These are phyloP conservation scores for Myxozyma neglecta DNA, from an alignment of 805 yeast species.

Conservation along the genomic window DNA sequence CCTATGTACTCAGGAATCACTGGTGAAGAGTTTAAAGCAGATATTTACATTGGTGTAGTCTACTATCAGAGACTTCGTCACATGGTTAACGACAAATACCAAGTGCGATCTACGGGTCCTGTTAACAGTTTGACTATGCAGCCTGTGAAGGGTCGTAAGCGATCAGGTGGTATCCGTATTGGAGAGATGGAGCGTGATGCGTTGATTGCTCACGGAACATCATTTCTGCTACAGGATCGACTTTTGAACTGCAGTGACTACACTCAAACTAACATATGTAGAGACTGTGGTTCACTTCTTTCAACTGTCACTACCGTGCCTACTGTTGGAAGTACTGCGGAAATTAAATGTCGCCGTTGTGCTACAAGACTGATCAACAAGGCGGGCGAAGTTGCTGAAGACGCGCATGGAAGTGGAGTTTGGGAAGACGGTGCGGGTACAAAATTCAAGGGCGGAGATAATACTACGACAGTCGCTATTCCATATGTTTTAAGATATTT, in stretches of 20 bases:
- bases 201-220: conserved; percentile 95
- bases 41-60: conserved; percentile 94
- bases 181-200: conserved; percentile 99
- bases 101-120: conserved; percentile 98
- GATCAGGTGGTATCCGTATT: conserved; percentile 98
- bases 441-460: conserved; percentile 84
- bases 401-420: conserved; percentile 62
- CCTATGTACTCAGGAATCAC: conserved; percentile 99
- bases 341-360: conserved; percentile 88
- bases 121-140: conserved; percentile 97
- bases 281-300: conserved; percentile 87
- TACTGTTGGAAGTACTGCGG: conserved; percentile 73
- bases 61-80: conserved; percentile 98
- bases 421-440: conserved; percentile 99
- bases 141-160: conserved; percentile 98
- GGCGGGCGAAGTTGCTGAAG: conserved; percentile 46
- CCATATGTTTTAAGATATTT: conserved; percentile 94
- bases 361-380: conserved; percentile 60
- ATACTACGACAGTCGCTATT: conserved; percentile 93
- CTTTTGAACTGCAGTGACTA: conserved; percentile 93
- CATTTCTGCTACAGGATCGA: conserved; percentile 91
- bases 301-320: conserved; percentile 91
- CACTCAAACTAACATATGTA: conserved; percentile 86
- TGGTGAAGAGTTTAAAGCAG: conserved; percentile 95
- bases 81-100: conserved; percentile 99